phyloP scores from a whole-genome alignment of 306 rosid species.

The Macrotyloma uniflorum region DNA sequence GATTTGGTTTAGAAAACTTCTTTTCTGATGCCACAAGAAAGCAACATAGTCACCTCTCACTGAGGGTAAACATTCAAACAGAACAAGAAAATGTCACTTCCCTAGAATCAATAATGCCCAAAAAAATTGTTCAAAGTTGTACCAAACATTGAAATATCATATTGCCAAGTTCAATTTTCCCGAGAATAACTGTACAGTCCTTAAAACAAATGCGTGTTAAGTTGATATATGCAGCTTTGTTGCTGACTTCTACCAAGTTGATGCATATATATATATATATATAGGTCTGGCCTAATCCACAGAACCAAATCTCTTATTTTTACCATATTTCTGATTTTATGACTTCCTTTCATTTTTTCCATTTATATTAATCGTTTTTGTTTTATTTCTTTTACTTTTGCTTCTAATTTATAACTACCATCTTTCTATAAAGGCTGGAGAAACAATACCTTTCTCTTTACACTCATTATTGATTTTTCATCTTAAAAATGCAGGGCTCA shows the following conservation, averaged over 20 bases:
- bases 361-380: constrained; percentile 5
- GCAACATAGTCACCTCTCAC: neutral
- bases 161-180: neutral
- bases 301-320: neutral
- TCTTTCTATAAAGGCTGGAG: constrained; percentile 4
- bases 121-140: neutral
- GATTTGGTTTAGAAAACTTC: neutral
- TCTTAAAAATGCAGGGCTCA: constrained; percentile 79
- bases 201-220: neutral
- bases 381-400: constrained; percentile 17
- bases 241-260: constrained; percentile 15
- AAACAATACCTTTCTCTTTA: constrained; percentile 4
- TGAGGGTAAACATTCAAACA: neutral
- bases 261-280: neutral
- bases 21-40: neutral
- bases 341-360: neutral
- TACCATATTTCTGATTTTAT: constrained; percentile 5
- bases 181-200: neutral
- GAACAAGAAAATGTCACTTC: neutral
- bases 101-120: neutral
- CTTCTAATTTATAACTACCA: constrained; percentile 8
- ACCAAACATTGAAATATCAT: neutral
- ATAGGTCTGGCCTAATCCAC: neutral
- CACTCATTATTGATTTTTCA: constrained; percentile 27
- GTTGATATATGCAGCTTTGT: neutral